Evolutionary conservation across 2,329 filamentous ascomycete genomes (phyloP), one percentile per base, ranked within the genome.

Genomic region (Diaporthe ilicicola): DNA sequence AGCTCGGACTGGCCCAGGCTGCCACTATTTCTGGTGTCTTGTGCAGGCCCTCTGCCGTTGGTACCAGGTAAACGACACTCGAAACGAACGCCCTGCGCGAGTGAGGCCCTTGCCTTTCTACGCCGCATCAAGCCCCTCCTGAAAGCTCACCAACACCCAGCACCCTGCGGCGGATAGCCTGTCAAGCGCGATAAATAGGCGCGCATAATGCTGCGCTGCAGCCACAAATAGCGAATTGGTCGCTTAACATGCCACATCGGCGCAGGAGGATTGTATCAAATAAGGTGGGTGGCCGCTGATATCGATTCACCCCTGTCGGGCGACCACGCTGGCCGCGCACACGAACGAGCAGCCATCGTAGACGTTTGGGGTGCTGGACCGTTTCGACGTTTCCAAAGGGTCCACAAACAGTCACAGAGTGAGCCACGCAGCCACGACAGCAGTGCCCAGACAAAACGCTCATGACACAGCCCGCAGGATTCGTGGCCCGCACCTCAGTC

Each of bases 51-150:
- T 17, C 19, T 4, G 12, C 24, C 34, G 12, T 44, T 27, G 37
- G 37, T 39, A 39, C 22, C 44, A 44, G 29, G 29, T 29, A 12
- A 39, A 37, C 19, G 29, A 37, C 44, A 42, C 44, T 64, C 50
- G 59, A 19, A 37, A 64, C 29, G 2, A 19, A 19, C 37, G 22
- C 34, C 13, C 37, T 39, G 37, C n/a, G 37, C 37, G 37, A 10
- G 37, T 10, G 37, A 39, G 37, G 37, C 6, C 37, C 37, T 19
- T 56, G 34, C n/a, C 12, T 3, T 19, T 27, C 37, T 4, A 10
- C 54, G 56, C 56, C 56, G 56, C 42, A 64, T 24, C 59, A 48
- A 37, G n/a, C 59, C 44, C 48, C 27, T 62, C 42, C 50, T 50
- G 29, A 44, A 37, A 64, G 50, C n/a, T 12, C 29, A 50, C 59